Evolutionary conservation across 2,329 filamentous ascomycete species (phyloP).

Genomic region (Epichloe gansuensis): DNA sequence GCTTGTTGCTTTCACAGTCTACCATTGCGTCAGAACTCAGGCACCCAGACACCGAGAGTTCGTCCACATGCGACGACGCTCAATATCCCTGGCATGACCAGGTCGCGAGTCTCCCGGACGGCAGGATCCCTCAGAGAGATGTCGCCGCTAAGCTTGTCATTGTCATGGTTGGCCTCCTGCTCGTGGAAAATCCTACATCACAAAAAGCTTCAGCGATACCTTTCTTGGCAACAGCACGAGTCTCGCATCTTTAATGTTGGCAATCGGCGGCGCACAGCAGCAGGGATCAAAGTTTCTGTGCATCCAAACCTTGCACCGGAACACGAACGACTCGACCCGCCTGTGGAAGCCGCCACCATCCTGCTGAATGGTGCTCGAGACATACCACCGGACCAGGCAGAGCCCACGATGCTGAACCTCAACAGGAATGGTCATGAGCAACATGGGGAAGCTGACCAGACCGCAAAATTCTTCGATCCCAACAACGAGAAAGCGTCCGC

Average conservation of each 20-base stretch:
- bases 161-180: slow-evolving; percentile 94
- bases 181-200: slow-evolving; percentile 95
- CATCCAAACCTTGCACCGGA: slow-evolving; percentile 22
- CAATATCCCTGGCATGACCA: slow-evolving; percentile 92
- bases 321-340: slow-evolving; percentile 28
- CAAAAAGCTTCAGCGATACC: slow-evolving; percentile 94
- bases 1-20: slow-evolving; percentile 32
- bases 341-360: slow-evolving; percentile 43
- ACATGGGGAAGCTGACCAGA: slow-evolving; percentile 60
- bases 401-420: slow-evolving; percentile 27
- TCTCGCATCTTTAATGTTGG: slow-evolving; percentile 96
- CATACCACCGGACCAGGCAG: slow-evolving; percentile 18
- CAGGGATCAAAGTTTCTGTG: slow-evolving; percentile 38
- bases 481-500: slow-evolving; percentile 70
- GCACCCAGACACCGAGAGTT: slow-evolving; percentile 63
- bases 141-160: slow-evolving; percentile 95
- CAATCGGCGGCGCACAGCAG: slow-evolving; percentile 72
- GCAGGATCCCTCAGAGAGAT: slow-evolving; percentile 84
- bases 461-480: slow-evolving; percentile 87
- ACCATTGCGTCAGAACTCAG: slow-evolving; percentile 61
- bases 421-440: slow-evolving; percentile 14
- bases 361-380: slow-evolving; percentile 39
- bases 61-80: slow-evolving; percentile 82
- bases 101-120: slow-evolving; percentile 94
- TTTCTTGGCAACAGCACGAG: slow-evolving; percentile 96